phyloP scores from a whole-genome alignment of 345 rosid species.

The Hibiscus tridactylites region DNA sequence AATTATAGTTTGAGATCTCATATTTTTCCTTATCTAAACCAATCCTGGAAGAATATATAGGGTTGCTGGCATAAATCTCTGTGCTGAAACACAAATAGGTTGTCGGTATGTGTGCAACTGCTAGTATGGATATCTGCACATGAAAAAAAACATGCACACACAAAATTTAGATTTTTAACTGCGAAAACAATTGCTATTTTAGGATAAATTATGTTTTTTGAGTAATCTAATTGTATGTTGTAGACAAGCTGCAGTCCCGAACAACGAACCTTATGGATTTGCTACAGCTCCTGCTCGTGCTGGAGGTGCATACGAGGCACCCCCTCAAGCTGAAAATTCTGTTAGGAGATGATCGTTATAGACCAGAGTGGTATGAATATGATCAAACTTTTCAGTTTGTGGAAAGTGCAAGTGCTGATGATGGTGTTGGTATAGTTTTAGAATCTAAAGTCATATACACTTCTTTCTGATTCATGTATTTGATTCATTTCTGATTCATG shows the following conservation, averaged over 20 bases:
- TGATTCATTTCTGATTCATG: no score
- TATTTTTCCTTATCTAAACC: not conserved
- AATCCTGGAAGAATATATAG: not conserved
- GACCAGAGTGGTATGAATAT: not conserved
- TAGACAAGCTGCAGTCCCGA: slow-evolving; percentile 24
- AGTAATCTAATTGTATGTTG: not conserved
- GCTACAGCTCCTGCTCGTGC: slow-evolving; percentile 44
- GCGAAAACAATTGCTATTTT: not conserved
- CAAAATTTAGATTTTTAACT: not conserved
- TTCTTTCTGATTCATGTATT: no score
- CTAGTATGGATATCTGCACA: not conserved
- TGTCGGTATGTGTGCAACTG: not conserved
- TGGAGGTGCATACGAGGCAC: slow-evolving; percentile 32
- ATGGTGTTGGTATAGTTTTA: no score
- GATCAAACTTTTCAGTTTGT: not conserved
- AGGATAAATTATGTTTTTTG: not conserved
- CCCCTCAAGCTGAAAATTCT: slow-evolving; percentile 45
- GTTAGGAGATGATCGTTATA: slow-evolving; percentile 37
- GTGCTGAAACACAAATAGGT: not conserved
- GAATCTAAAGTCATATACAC: no score
- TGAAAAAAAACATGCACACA: not conserved
- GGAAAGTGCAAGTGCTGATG: no score
- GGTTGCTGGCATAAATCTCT: not conserved
- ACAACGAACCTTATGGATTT: slow-evolving; percentile 39
- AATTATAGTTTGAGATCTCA: no score